Percentiles rank a stretch among this genome's conserved stretches.
These are phyloP conservation scores for Pulveroboletus sp. DNA, from an alignment of 768 basidiomycete genomes.

Conservation along the genomic window DNA sequence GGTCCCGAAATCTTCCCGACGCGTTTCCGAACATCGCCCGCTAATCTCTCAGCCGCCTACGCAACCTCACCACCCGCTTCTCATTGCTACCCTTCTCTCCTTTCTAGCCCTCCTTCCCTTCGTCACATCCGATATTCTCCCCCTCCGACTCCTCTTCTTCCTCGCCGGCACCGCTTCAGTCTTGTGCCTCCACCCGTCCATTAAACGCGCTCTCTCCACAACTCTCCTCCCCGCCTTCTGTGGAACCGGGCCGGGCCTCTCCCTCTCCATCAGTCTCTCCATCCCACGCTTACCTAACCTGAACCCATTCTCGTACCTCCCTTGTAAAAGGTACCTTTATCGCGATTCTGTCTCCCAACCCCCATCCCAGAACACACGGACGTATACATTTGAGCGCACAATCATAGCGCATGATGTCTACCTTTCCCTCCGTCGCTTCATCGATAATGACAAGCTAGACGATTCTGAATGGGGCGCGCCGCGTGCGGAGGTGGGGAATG, in stretches of 20 bases:
- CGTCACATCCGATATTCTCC: constrained; percentile 40
- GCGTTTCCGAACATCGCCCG: background rate
- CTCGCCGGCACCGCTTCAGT: constrained; percentile 17
- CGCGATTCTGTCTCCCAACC: no score
- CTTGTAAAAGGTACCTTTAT: no score
- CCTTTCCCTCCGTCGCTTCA: constrained; percentile 35
- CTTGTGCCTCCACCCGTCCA: constrained; percentile 9
- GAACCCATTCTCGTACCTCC: background rate
- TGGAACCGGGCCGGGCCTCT: constrained; percentile 16
- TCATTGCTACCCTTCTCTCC: constrained; percentile 36
- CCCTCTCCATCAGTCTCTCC: constrained; percentile 8
- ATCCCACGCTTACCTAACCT: constrained; percentile 7
- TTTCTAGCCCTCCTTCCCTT: constrained; percentile 44
- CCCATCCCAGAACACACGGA: background rate
- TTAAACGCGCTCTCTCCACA: constrained; percentile 4
- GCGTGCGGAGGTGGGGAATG: constrained; percentile 76
- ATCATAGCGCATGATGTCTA: constrained; percentile 21
- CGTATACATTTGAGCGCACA: constrained; percentile 15
- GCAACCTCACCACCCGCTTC: constrained; percentile 34
- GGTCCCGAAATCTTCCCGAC: constrained; percentile 7
- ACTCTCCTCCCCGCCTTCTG: constrained; percentile 1
- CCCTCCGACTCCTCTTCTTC: constrained; percentile 46
- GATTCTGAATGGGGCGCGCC: constrained; percentile 65
- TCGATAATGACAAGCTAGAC: constrained; percentile 65
- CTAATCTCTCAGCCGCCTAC: background rate